Evolutionary conservation across 2,329 filamentous ascomycete genomes (phyloP).

Genomic region (Aspergillus tanneri): DNA sequence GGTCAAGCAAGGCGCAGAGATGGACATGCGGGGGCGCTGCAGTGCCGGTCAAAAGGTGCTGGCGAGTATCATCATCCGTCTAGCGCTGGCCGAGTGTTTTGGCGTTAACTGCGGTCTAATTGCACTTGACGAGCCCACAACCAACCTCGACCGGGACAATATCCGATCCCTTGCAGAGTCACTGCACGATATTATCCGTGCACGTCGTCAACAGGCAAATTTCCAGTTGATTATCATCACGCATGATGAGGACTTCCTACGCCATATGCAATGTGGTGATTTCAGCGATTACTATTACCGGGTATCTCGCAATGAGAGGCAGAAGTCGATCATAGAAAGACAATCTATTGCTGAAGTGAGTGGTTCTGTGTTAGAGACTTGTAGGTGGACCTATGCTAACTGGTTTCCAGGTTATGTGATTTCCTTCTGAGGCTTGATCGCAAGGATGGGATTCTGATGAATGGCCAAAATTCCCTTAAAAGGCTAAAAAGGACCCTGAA

Average conservation of each 20-base stretch:
- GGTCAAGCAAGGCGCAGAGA: conserved; percentile 95
- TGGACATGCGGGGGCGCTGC: conserved; percentile 99
- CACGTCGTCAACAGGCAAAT: conserved; percentile 80
- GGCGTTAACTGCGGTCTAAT: conserved; percentile 94
- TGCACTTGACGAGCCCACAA: conserved; percentile 95
- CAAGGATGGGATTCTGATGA: too few relatives aligned
- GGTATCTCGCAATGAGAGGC: conserved; percentile 75
- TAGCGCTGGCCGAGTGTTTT: conserved; percentile 94
- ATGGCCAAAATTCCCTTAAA: too few relatives aligned
- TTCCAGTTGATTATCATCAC: conserved; percentile 99
- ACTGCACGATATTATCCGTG: conserved; percentile 81
- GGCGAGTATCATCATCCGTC: conserved; percentile 93
- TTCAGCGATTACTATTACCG: conserved; percentile 92
- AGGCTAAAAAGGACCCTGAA: too few relatives aligned
- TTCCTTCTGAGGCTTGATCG: not conserved
- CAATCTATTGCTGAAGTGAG: conserved; percentile 53
- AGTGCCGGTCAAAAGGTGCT: conserved; percentile 96
- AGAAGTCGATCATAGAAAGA: conserved; percentile 82
- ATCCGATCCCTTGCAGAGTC: conserved; percentile 84
- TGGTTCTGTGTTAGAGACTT: not conserved
- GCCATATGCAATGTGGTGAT: conserved; percentile 89
- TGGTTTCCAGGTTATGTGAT: conserved; percentile 17
- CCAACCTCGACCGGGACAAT: conserved; percentile 93
- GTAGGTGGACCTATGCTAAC: not conserved
- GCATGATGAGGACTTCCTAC: conserved; percentile 94